phyloP scores from a whole-genome alignment of 768 basidiomycete species.

The Pholiota molesta region DNA sequence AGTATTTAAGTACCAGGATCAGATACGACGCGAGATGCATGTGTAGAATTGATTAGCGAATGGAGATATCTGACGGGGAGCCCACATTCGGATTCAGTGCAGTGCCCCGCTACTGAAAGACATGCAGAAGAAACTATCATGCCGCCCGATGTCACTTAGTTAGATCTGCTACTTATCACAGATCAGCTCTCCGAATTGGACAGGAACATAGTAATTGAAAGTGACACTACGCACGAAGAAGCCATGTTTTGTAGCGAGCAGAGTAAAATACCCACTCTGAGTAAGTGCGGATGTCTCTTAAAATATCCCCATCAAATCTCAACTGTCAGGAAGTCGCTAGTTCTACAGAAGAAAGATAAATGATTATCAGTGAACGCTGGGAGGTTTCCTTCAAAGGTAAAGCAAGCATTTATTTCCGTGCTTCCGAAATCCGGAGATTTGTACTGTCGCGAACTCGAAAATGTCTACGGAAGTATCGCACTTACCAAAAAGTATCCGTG shows the following conservation, averaged over 20 bases:
- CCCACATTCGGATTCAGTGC: neutral
- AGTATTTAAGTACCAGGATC: slow-evolving; percentile 24
- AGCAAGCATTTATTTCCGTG: too few species aligned
- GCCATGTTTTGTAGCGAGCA: slow-evolving; percentile 6
- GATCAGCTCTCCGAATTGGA: slow-evolving; percentile 5
- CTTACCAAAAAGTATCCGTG: slow-evolving; percentile 1
- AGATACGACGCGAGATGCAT: neutral
- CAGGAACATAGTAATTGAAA: slow-evolving; percentile 3
- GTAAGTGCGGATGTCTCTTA: slow-evolving; percentile 13
- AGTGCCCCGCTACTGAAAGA: neutral
- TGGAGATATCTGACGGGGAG: slow-evolving; percentile 14
- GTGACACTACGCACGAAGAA: neutral
- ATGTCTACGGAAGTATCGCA: neutral
- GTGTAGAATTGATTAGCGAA: slow-evolving; percentile 3
- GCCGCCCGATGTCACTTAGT: neutral
- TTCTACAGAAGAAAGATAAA: neutral
- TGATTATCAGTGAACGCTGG: neutral
- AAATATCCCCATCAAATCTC: slow-evolving; percentile 9
- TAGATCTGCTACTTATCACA: neutral
- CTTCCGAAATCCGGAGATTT: too few species aligned
- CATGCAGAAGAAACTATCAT: neutral
- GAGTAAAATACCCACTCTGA: slow-evolving; percentile 18
- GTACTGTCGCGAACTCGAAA: neutral
- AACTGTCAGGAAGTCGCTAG: neutral
- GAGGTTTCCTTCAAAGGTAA: too few species aligned